These are phyloP conservation scores for Fusarium domesticum DNA, from an alignment of 2,329 filamentous ascomycete genomes.

Conservation along the genomic window DNA sequence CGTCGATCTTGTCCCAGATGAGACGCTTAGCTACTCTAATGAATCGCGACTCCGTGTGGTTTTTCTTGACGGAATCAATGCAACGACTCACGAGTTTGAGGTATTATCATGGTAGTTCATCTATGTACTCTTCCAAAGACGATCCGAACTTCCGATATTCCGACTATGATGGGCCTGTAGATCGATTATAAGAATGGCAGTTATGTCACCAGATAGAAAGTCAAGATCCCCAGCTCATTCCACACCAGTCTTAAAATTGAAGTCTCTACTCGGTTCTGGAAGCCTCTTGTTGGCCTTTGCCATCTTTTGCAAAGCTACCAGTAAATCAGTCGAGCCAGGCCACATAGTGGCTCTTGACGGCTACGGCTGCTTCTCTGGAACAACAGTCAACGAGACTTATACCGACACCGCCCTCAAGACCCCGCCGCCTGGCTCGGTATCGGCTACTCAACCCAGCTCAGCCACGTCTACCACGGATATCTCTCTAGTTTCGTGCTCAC, in stretches of 20 bases:
- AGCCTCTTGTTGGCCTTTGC: background rate
- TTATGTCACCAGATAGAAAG: background rate
- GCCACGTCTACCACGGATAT: conserved; percentile 37
- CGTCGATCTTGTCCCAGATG: no score
- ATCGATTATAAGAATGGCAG: background rate
- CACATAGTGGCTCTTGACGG: background rate
- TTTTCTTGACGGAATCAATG: no score
- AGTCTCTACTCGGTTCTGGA: background rate
- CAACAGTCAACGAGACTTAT: background rate
- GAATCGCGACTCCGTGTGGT: no score
- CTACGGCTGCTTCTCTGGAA: background rate
- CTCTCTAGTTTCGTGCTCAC: conserved; percentile 37
- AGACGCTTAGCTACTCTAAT: no score
- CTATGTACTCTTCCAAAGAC: background rate
- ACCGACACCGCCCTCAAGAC: background rate
- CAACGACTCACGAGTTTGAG: no score
- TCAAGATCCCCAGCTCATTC: background rate
- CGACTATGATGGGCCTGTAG: no score
- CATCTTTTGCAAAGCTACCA: background rate
- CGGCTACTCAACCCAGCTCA: conserved; percentile 44
- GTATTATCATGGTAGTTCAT: no score
- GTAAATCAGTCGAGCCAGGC: background rate
- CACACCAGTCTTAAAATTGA: background rate
- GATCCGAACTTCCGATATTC: background rate
- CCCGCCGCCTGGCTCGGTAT: conserved; percentile 48